Conservation (phyloP, 2,329 filamentous ascomycete genomes). For the Colletotrichum liriopes region DNA sequence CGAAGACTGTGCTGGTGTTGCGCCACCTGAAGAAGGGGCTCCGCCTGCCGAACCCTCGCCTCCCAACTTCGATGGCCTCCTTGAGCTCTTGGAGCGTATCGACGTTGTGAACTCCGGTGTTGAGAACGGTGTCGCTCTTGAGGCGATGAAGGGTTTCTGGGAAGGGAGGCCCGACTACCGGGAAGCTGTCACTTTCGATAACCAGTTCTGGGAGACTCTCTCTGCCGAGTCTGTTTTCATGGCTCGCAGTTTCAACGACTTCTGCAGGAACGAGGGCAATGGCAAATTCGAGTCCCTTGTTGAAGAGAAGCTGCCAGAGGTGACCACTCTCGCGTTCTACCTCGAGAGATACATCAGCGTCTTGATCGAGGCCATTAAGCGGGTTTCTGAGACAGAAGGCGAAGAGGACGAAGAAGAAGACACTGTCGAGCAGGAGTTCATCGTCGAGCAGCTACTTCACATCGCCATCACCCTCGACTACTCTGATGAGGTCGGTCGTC, state of each 20-base stretch:
- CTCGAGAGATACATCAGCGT: slow-evolving; percentile 84
- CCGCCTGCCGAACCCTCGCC: slow-evolving; percentile 70
- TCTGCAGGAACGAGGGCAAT: slow-evolving; percentile 82
- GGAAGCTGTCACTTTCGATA: slow-evolving; percentile 79
- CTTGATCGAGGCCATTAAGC: slow-evolving; percentile 75
- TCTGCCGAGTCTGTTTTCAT: slow-evolving; percentile 92
- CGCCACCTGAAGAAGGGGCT: slow-evolving; percentile 72
- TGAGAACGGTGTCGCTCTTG: slow-evolving; percentile 90
- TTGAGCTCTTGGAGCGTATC: slow-evolving; percentile 93
- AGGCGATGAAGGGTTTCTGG: slow-evolving; percentile 98
- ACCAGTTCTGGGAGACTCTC: slow-evolving; percentile 85
- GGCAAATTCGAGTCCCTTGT: slow-evolving; percentile 82
- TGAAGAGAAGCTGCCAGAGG: slow-evolving; percentile 95
- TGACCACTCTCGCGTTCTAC: slow-evolving; percentile 90
- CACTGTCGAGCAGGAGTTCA: slow-evolving; percentile 91
- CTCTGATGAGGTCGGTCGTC: slow-evolving; percentile 94
- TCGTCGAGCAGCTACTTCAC: slow-evolving; percentile 94
- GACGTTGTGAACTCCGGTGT: slow-evolving; percentile 92
- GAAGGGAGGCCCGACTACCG: slow-evolving; percentile 88
- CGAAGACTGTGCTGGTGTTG: slow-evolving; percentile 86
- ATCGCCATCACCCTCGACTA: slow-evolving; percentile 95
- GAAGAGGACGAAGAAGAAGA: slow-evolving; percentile 83
- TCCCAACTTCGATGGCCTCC: slow-evolving; percentile 84
- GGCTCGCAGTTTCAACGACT: slow-evolving; percentile 93
- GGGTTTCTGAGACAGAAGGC: slow-evolving; percentile 68